Evolutionary conservation across 345 rosid genomes (phyloP).

Genomic region (Noccaea caerulescens): DNA sequence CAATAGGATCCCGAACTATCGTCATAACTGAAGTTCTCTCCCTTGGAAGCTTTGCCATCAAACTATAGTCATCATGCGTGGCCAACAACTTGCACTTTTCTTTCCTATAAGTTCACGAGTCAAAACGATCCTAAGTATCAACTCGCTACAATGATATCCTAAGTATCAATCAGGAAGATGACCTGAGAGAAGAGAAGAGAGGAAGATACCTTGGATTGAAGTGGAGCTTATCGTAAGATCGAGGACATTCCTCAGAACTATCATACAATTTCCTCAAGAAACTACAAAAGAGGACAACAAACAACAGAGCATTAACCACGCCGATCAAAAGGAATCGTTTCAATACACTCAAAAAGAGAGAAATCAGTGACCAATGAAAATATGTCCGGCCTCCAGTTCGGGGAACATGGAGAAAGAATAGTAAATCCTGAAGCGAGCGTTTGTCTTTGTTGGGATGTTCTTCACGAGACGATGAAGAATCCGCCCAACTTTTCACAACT

Average conservation of each 20-base stretch:
- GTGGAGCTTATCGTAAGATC: slow-evolving; percentile 87
- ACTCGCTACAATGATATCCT: too few relatives aligned
- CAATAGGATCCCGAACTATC: slow-evolving; percentile 84
- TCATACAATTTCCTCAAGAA: slow-evolving; percentile 82
- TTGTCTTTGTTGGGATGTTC: slow-evolving; percentile 57
- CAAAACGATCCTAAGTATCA: background rate
- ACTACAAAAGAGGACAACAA: slow-evolving; percentile 52
- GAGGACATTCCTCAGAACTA: slow-evolving; percentile 77
- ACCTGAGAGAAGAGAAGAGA: background rate
- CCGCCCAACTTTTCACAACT: slow-evolving; percentile 71
- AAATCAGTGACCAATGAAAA: slow-evolving; percentile 82
- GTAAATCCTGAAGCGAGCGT: slow-evolving; percentile 70
- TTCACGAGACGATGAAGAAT: slow-evolving; percentile 52
- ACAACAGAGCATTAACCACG: slow-evolving; percentile 28
- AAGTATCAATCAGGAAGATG: background rate
- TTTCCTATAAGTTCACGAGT: slow-evolving; percentile 56
- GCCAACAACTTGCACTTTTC: slow-evolving; percentile 74
- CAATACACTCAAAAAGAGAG: background rate
- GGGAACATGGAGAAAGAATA: slow-evolving; percentile 93
- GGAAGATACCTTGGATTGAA: slow-evolving; percentile 82
- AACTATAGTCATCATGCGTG: slow-evolving; percentile 97
- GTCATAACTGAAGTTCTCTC: slow-evolving; percentile 90
- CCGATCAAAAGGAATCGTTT: background rate
- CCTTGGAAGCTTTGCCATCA: slow-evolving; percentile 80
- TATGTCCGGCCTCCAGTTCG: slow-evolving; percentile 97